Evolutionary conservation across 495 filamentous ascomycete genomes (phyloP), one percentile per base, ranked within the genome.

Genomic region (Glarea lozoyensis): DNA sequence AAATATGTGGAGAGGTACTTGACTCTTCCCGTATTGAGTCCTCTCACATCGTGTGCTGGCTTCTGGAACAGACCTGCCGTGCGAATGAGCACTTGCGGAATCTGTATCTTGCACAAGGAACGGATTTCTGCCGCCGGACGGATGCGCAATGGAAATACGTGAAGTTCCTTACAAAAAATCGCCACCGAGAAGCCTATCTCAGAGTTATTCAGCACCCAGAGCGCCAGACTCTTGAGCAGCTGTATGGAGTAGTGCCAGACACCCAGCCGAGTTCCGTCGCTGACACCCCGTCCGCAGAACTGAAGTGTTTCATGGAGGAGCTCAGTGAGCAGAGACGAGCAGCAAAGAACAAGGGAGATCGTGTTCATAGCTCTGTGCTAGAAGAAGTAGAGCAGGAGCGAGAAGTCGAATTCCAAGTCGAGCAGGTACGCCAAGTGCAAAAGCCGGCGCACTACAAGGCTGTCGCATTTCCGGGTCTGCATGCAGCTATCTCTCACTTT

Each of bases 381-480:
- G 51, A 65, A 37, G 65, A 68, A 45, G 64, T 68, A 1, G 65
- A 68, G 40, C 65, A 67, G 50, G 65, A 68, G 40, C 39, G 62
- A 19, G 65, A 68, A 43, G 57, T 66, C 20, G 61, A 51, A 5
- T 52, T 62, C 20, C 54, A 68, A 43, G 58, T 64, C 1, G 64
- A 68, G 44, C 42, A 34, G 10, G 54, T 65, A 4, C 61, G 65
- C 4, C 50, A 67, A 35, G 43, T 64, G 2, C 59, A 67, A 42
- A 58, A 54, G 27, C 64, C 60, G 1, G 12, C 45, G 2, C 42
- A 52, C 36, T 52, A 50, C 39, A 32, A 39, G 18, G 23, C 64
- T 0, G 34, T 60, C 0, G 44, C 44, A 18, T 65, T 61, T 19
- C 50, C 52, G 0, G 55, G 59, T 0, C 48, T 72, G 1, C 58